Base-by-base conservation (phyloP, 441 rosid species). In the Viola pubescens region DNA sequence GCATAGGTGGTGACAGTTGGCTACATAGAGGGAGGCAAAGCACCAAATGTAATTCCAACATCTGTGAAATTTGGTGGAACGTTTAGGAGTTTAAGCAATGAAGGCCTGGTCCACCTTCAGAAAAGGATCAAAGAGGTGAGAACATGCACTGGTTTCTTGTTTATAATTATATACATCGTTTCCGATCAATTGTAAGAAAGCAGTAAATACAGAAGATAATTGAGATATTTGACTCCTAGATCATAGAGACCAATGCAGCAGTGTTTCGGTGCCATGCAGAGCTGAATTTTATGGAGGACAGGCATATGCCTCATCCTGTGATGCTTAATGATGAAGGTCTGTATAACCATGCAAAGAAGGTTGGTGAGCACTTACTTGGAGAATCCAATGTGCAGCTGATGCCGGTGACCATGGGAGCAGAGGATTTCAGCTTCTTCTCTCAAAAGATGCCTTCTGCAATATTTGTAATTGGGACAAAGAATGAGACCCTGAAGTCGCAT, bases 1-100 rank as follows among this genome's bases (percentile, higher is more conserved):
- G 42, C 44, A 11, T 52, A 84, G 87, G 81, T 86, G 71, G 77
- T 86, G 59, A 71, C 89, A 0, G 84, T 86, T 37, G 87, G 84
- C 49, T 76, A 70, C 49, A 75, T 86, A 7, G 72, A 77, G 60
- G 92, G 84, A 41, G 92, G 92, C 47, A 72, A 73, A 65, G 77
- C 85, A 5, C 61, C 61, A 52, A 83, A 83, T 10, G 81, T 86
- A 40, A 83, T 78, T 57, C 89, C 87, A 0, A 73, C 80, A 19
- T 52, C 64, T n/a, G 82, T 76, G 0, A 72, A 52, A 49, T 83
- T 86, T 47, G 78, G 75, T 6, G 87, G 92, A 68, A 83, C 86
- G 40, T 83, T 66, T 48, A 72, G 89, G 68, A 83, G 86, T 67
- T 69, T 83, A 71, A 74, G 74, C 59, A 70, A 69, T 38, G 67